These are phyloP conservation scores for Trichophyton rubrum DNA, from an alignment of 2,329 filamentous ascomycete genomes.

Conservation along the genomic window DNA sequence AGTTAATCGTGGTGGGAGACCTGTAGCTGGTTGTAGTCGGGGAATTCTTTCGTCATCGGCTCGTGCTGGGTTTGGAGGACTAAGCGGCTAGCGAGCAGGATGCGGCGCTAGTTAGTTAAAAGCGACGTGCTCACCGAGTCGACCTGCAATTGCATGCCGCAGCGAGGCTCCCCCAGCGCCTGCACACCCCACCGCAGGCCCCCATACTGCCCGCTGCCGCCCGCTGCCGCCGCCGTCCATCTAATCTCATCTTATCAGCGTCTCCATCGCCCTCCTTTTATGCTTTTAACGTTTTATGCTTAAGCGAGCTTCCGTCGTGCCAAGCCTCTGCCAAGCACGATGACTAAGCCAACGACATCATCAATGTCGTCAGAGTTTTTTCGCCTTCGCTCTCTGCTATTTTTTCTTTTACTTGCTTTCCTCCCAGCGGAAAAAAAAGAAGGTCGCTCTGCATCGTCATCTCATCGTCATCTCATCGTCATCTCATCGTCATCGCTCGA, in stretches of 20 bases:
- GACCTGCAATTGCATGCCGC: no score
- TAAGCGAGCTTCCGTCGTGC: background rate
- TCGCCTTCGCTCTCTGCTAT: slow-evolving; percentile 8
- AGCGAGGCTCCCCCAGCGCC: background rate
- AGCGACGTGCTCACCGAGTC: no score
- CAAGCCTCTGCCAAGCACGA: background rate
- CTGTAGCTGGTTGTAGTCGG: no score
- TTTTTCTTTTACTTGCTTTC: slow-evolving; percentile 12
- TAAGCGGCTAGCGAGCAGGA: no score
- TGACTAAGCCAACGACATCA: slow-evolving; percentile 11
- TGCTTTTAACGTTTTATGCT: background rate
- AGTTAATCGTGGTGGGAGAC: no score
- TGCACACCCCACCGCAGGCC: background rate
- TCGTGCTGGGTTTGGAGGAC: no score
- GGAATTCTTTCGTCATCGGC: no score
- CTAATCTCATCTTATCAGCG: background rate
- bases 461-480: slow-evolving; percentile 13
- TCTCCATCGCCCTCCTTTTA: background rate
- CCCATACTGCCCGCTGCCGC: background rate
- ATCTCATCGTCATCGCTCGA: slow-evolving; percentile 7
- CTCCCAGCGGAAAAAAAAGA: no score
- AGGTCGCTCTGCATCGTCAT: slow-evolving; percentile 11
- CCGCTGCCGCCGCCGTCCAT: background rate
- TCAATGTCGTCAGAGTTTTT: slow-evolving; percentile 16
- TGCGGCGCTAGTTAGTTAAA: no score